Evolutionary conservation across 148 eudicot genomes (phyloP).

Genomic region (Fagopyrum homotropicum): DNA sequence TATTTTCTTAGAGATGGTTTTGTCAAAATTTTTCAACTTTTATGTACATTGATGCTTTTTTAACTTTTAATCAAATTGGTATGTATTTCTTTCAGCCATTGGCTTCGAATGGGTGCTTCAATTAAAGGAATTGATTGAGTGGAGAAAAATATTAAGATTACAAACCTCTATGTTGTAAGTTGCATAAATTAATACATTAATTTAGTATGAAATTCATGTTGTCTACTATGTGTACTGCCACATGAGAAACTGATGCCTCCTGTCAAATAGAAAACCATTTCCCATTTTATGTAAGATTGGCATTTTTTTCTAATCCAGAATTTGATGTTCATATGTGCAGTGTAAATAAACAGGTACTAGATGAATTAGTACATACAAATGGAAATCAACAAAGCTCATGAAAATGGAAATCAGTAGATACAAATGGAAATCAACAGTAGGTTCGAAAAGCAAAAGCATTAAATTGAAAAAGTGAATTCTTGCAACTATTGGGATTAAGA

Average conservation of each 20-base stretch:
- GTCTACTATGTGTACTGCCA: background rate
- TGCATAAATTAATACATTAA: background rate
- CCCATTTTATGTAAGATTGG: no score
- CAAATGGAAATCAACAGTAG: no score
- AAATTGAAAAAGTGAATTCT: no score
- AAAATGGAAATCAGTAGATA: no score
- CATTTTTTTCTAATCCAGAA: no score
- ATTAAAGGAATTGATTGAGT: conserved; percentile 86
- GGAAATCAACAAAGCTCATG: no score
- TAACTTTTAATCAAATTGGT: background rate
- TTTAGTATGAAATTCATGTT: background rate
- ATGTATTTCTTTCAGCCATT: conserved; percentile 47
- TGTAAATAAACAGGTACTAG: no score
- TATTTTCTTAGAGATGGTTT: background rate
- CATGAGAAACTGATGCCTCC: background rate
- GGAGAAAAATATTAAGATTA: conserved; percentile 84
- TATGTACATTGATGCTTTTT: background rate
- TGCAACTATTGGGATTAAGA: no score
- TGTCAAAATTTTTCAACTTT: background rate
- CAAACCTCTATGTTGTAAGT: conserved; percentile 78
- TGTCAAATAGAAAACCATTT: background rate
- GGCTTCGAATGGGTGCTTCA: conserved; percentile 87
- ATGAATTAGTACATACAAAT: no score
- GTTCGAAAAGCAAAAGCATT: no score
- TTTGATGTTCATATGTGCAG: no score